Evolutionary conservation across 148 eudicot species (phyloP).

Genomic region (Chenopodium quinoa): DNA sequence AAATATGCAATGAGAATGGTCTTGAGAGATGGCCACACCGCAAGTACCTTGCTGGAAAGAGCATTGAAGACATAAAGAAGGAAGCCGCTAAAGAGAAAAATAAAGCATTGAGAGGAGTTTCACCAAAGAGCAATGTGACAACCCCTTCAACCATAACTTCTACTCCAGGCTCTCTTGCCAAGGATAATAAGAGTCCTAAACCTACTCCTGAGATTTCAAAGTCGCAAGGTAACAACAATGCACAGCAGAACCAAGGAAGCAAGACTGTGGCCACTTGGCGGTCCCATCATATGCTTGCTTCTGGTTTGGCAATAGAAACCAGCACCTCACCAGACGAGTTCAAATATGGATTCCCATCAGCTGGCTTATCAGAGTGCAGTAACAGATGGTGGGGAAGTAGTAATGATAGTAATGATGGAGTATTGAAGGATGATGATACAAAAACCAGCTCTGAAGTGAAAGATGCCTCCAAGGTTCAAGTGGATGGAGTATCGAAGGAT

Average conservation of each 20-base stretch:
- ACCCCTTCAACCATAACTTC: slow-evolving; percentile 15
- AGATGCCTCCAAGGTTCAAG: no score
- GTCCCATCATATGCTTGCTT: slow-evolving; percentile 28
- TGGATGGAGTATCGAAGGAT: slow-evolving; percentile 15
- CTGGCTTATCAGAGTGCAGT: slow-evolving; percentile 45
- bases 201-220: slow-evolving; percentile 34
- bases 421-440: slow-evolving; percentile 16
- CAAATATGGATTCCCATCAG: slow-evolving; percentile 66
- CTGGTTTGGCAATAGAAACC: slow-evolving; percentile 30
- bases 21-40: slow-evolving; percentile 69
- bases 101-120: slow-evolving; percentile 30
- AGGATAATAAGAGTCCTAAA: slow-evolving; percentile 29
- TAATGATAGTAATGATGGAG: slow-evolving; percentile 14
- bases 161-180: slow-evolving; percentile 25
- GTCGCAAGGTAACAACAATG: slow-evolving; percentile 7
- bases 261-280: slow-evolving; percentile 28
- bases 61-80: slow-evolving; percentile 54
- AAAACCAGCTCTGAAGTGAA: slow-evolving; percentile 21
- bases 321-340: slow-evolving; percentile 45
- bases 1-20: slow-evolving; percentile 59
- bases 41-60: slow-evolving; percentile 52
- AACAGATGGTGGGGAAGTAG: slow-evolving; percentile 63
- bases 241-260: slow-evolving; percentile 39
- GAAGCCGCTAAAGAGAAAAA: slow-evolving; percentile 45
- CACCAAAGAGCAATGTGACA: slow-evolving; percentile 30